Evolutionary conservation across 441 rosid species (phyloP).

Genomic region (Sinapis alba): DNA sequence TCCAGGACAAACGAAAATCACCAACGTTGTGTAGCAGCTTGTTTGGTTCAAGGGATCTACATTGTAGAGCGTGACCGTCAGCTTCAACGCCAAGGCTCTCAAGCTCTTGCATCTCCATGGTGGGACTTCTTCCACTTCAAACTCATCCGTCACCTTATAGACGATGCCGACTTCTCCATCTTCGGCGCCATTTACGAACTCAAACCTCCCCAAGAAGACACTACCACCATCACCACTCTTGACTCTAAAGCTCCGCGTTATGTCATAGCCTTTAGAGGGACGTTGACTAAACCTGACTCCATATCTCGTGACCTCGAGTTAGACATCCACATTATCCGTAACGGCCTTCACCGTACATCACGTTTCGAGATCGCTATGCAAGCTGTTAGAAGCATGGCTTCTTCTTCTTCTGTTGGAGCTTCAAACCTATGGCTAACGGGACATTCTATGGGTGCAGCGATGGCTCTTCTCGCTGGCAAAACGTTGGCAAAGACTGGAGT

Average conservation of each 20-base stretch:
- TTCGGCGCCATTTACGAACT: constrained; percentile 82
- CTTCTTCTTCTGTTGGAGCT: constrained; percentile 52
- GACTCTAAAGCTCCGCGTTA: constrained; percentile 47
- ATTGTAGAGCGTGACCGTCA: constrained; percentile 89
- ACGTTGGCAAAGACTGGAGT: constrained; percentile 68
- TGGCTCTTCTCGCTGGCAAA: constrained; percentile 84
- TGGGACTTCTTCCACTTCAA: constrained; percentile 77
- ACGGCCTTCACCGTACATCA: constrained; percentile 72
- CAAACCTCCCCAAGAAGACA: constrained; percentile 41
- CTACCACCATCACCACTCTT: neutral
- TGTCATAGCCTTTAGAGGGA: constrained; percentile 86
- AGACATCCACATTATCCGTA: constrained; percentile 64
- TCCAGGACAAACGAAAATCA: constrained; percentile 60
- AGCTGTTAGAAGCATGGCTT: constrained; percentile 65
- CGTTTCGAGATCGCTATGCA: constrained; percentile 80
- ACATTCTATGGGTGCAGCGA: constrained; percentile 91
- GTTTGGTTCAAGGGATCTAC: constrained; percentile 84
- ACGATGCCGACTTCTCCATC: constrained; percentile 76
- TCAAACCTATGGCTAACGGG: constrained; percentile 87
- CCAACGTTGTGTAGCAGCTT: constrained; percentile 78
- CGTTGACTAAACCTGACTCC: constrained; percentile 76
- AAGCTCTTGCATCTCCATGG: constrained; percentile 88
- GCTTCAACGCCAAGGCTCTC: constrained; percentile 61
- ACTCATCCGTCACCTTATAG: constrained; percentile 64
- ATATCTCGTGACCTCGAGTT: constrained; percentile 67